Conservation (phyloP, 352 stramenopile genomes). For the Halophytophthora batemanensis region DNA sequence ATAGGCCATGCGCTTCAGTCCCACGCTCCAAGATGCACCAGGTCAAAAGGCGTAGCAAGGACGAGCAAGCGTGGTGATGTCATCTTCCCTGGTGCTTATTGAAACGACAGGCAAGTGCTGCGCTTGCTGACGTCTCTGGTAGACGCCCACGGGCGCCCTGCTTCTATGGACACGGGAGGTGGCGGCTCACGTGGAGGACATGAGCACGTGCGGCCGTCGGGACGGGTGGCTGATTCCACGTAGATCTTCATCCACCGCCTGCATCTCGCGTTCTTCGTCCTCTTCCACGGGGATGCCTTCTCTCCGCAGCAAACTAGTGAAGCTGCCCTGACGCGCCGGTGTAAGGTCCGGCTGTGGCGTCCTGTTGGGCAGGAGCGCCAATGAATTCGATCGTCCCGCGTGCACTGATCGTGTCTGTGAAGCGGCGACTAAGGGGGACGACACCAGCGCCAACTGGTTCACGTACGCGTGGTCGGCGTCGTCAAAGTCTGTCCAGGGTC, state of each 20-base stretch:
- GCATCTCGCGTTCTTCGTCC: slow-evolving; percentile 31
- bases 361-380: slow-evolving; percentile 7
- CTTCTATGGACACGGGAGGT: not conserved
- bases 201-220: slow-evolving; percentile 6
- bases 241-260: slow-evolving; percentile 33
- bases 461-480: slow-evolving; percentile 46
- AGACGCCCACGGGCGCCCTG: too few species aligned
- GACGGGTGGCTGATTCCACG: slow-evolving; percentile 25
- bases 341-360: slow-evolving; percentile 31
- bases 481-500: slow-evolving; percentile 41
- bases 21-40: too few species aligned
- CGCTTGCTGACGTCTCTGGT: too few species aligned
- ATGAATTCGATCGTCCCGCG: slow-evolving; percentile 3
- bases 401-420: too few species aligned
- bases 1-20: too few species aligned
- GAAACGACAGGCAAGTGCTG: too few species aligned
- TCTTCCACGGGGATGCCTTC: slow-evolving; percentile 50
- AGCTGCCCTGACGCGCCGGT: slow-evolving; percentile 36
- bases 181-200: slow-evolving; percentile 1
- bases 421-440: not conserved
- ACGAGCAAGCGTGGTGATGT: too few species aligned
- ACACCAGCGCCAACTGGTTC: slow-evolving; percentile 27
- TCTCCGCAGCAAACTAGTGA: slow-evolving; percentile 39
- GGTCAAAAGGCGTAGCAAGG: too few species aligned
- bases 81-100: not conserved